Percentiles rank a stretch among this genome's conserved stretches.
Evolutionary conservation across 2,329 filamentous ascomycete species (phyloP).

Genomic region (Myriosclerotinia curreyana): DNA sequence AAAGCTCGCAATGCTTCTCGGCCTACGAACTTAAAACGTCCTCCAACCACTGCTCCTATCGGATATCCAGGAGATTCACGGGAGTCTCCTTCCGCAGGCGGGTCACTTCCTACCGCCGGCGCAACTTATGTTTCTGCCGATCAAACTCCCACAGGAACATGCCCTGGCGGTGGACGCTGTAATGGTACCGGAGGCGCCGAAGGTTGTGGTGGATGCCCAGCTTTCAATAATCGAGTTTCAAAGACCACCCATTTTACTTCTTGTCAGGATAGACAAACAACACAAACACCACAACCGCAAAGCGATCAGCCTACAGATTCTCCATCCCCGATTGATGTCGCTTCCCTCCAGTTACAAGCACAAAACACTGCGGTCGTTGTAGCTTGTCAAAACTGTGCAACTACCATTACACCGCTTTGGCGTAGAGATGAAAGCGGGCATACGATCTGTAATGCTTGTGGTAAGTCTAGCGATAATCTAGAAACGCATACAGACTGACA

Average conservation of each 20-base stretch:
- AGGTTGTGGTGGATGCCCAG: slow-evolving; percentile 91
- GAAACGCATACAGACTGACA: slow-evolving; percentile 25
- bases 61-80: slow-evolving; percentile 34
- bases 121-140: slow-evolving; percentile 77
- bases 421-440: slow-evolving; percentile 89
- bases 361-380: slow-evolving; percentile 64
- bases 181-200: slow-evolving; percentile 95
- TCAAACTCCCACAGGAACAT: slow-evolving; percentile 76
- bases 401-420: slow-evolving; percentile 95
- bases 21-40: slow-evolving; percentile 85
- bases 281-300: slow-evolving; percentile 31
- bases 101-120: slow-evolving; percentile 42
- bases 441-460: slow-evolving; percentile 98
- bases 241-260: slow-evolving; percentile 75
- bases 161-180: slow-evolving; percentile 89
- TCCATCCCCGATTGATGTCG: slow-evolving; percentile 49
- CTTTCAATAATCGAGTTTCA: slow-evolving; percentile 93
- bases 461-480: slow-evolving; percentile 52
- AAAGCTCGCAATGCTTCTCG: slow-evolving; percentile 90
- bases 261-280: slow-evolving; percentile 36
- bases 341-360: slow-evolving; percentile 45
- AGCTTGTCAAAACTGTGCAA: slow-evolving; percentile 94
- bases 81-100: slow-evolving; percentile 38
- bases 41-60: slow-evolving; percentile 48
- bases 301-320: slow-evolving; percentile 36